Conservation (phyloP, 2,329 filamentous ascomycete genomes). For the Claviceps maximensis region DNA sequence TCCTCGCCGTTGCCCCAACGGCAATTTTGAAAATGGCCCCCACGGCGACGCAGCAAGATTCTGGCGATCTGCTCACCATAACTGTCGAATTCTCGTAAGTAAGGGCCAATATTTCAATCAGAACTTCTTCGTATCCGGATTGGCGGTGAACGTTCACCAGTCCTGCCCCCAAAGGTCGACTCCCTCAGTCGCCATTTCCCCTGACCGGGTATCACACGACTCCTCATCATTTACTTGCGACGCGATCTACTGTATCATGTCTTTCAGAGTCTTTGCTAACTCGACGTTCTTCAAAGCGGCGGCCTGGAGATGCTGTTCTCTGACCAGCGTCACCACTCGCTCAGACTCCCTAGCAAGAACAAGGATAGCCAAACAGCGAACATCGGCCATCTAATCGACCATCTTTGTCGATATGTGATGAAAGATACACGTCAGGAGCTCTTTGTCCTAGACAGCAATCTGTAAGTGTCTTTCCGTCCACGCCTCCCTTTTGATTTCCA, state of each 20-base stretch:
- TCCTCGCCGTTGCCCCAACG: neutral
- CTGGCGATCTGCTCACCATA: conserved; percentile 34
- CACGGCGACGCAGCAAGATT: neutral
- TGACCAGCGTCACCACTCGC: conserved; percentile 58
- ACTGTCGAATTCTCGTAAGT: conserved; percentile 57
- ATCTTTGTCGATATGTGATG: conserved; percentile 75
- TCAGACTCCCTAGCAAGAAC: conserved; percentile 54
- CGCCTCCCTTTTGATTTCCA: neutral
- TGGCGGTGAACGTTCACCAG: neutral
- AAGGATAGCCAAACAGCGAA: conserved; percentile 48
- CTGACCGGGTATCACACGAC: neutral
- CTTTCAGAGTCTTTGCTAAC: neutral
- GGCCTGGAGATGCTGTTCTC: conserved; percentile 91
- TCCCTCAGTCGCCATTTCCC: neutral
- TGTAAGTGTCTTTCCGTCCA: conserved; percentile 48
- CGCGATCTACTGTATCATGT: neutral
- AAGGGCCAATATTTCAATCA: neutral
- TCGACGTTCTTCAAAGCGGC: conserved; percentile 40
- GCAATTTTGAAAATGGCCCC: neutral
- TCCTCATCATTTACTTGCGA: neutral
- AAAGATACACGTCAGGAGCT: conserved; percentile 74
- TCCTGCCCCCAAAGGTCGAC: neutral
- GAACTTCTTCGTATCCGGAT: neutral
- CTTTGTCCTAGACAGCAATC: conserved; percentile 74
- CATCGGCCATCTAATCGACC: conserved; percentile 61